phyloP scores from a whole-genome alignment of 805 yeast genomes.

The Wickerhamomyces subpelliculosus region DNA sequence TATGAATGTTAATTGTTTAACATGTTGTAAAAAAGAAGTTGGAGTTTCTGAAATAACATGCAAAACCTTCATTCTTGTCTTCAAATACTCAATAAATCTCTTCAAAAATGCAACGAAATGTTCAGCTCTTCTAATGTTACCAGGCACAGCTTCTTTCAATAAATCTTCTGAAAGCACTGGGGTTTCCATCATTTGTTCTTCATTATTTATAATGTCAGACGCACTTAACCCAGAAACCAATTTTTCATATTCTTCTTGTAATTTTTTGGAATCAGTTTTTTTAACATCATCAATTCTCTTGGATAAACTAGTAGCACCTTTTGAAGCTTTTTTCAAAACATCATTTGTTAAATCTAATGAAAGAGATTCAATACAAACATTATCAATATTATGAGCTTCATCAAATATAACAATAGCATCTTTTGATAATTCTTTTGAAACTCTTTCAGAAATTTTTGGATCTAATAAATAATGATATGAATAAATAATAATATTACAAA shows the following conservation, averaged over 20 bases:
- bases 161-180: constrained; percentile 85
- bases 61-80: constrained; percentile 94
- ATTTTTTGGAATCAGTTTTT: constrained; percentile 69
- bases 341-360: constrained; percentile 92
- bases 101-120: constrained; percentile 92
- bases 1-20: constrained; percentile 88
- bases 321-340: constrained; percentile 73
- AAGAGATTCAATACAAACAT: constrained; percentile 94
- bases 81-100: constrained; percentile 87
- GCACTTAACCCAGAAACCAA: constrained; percentile 85
- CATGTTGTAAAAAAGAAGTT: constrained; percentile 81
- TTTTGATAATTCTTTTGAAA: constrained; percentile 83
- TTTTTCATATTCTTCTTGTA: constrained; percentile 87
- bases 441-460: constrained; percentile 95
- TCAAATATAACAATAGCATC: constrained; percentile 94
- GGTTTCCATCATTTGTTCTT: constrained; percentile 72
- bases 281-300: constrained; percentile 82
- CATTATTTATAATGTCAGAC: constrained; percentile 58
- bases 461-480: constrained; percentile 94
- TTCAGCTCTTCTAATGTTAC: constrained; percentile 94
- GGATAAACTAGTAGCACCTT: constrained; percentile 78
- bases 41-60: constrained; percentile 99
- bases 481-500: constrained; percentile 89
- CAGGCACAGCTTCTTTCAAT: constrained; percentile 90
- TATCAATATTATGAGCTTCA: constrained; percentile 98